Conservation (phyloP, 176 grass and related monocot genomes). For the Ensete ventricosum region DNA sequence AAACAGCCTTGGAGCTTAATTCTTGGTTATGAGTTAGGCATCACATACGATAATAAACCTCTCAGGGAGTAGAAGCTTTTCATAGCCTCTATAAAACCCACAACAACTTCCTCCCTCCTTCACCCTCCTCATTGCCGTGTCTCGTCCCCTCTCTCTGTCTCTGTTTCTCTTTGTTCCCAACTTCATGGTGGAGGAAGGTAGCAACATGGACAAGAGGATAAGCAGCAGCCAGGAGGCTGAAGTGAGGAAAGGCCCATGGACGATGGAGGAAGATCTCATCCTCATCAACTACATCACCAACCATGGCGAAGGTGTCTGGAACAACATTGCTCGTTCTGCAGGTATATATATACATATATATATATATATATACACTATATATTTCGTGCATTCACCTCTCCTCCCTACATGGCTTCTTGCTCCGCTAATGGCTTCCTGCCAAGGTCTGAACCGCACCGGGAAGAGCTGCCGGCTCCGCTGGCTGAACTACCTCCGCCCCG, state of each 20-base stretch:
- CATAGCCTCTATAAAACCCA: constrained; percentile 7
- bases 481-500: constrained; percentile 28
- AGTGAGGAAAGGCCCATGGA: constrained; percentile 23
- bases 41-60: not conserved
- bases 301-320: constrained; percentile 22
- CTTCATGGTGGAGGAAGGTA: not conserved
- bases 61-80: not conserved
- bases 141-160: not conserved
- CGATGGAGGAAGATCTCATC: constrained; percentile 24
- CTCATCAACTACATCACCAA: constrained; percentile 21
- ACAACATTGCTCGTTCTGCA: constrained; percentile 19
- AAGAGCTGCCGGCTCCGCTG: constrained; percentile 29
- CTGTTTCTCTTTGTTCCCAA: not conserved
- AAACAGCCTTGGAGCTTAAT: no score
- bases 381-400: not conserved
- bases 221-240: constrained; percentile 11
- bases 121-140: not conserved
- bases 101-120: not conserved
- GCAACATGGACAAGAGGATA: constrained; percentile 8
- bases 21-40: not conserved
- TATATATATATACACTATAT: not conserved
- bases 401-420: not conserved
- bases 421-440: not conserved
- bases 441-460: constrained; percentile 27
- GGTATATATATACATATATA: not conserved